A percentile compares a stretch with the other conserved stretches of the same genome.
Conservation (phyloP, 225 moss, liverwort and hornwort species). For the Polytrichum commune region DNA sequence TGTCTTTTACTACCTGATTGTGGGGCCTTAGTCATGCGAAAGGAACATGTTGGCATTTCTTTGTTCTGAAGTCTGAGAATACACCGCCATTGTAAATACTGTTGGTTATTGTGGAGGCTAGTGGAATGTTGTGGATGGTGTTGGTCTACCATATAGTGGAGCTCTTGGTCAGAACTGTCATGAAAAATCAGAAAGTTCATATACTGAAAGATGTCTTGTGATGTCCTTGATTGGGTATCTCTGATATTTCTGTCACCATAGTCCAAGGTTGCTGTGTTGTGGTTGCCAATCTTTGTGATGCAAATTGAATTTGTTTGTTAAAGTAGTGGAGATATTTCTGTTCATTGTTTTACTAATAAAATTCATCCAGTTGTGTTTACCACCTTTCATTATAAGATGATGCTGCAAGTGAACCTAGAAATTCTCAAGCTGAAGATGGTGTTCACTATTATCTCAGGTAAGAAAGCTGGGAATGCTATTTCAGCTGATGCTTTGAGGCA, state of each 20-base stretch:
- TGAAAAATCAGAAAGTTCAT: too few species aligned
- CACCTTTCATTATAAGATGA: too few species aligned
- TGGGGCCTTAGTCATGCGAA: not conserved
- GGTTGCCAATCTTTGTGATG: not conserved
- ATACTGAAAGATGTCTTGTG: not conserved
- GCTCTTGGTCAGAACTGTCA: too few species aligned
- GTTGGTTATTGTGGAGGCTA: not conserved
- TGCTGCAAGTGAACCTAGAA: too few species aligned
- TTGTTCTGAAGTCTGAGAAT: not conserved
- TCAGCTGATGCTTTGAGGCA: slow-evolving; percentile 52
- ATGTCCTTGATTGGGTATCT: not conserved
- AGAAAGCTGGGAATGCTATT: slow-evolving; percentile 37
- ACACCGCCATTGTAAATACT: not conserved
- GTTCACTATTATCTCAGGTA: slow-evolving; percentile 44
- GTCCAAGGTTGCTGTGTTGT: not conserved
- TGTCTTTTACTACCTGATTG: too few species aligned
- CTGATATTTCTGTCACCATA: not conserved
- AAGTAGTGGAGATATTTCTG: too few species aligned
- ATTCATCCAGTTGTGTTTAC: too few species aligned
- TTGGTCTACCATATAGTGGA: too few species aligned
- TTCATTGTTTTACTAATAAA: too few species aligned
- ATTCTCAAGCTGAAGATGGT: not conserved
- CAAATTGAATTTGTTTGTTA: too few species aligned
- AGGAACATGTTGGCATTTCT: not conserved
- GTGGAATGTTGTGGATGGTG: not conserved